A percentile compares a stretch with the other conserved stretches of the same genome.
These are phyloP conservation scores for Clavispora carvajalis DNA, from an alignment of 805 yeast genomes.

Conservation along the genomic window DNA sequence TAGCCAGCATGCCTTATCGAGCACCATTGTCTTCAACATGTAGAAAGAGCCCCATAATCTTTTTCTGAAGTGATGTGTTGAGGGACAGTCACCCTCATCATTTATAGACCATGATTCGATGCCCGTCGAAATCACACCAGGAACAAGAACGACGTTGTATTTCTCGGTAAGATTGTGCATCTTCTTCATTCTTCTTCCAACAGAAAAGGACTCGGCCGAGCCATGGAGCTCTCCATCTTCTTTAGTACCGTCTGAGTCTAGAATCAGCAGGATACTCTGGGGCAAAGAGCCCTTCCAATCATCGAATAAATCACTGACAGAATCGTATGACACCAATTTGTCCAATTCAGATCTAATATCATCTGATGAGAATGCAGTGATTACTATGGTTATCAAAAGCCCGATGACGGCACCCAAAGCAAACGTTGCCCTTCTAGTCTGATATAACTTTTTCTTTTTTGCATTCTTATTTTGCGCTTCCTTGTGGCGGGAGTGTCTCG, in stretches of 20 bases:
- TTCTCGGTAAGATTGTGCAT: conserved; percentile 51
- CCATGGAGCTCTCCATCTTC: conserved; percentile 36
- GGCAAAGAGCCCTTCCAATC: conserved; percentile 73
- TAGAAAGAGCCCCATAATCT: conserved; percentile 96
- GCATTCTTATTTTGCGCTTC: conserved; percentile 2
- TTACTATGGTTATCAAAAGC: conserved; percentile 54
- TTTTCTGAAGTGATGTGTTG: conserved; percentile 79
- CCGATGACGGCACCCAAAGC: conserved; percentile 73
- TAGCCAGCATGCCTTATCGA: conserved; percentile 92
- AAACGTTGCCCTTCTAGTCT: conserved; percentile 56
- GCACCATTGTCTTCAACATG: conserved; percentile 87
- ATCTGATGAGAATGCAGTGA: conserved; percentile 39
- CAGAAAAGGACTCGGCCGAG: conserved; percentile 79
- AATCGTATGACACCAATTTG: conserved; percentile 46
- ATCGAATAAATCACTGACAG: conserved; percentile 52
- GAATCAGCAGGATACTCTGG: conserved; percentile 49
- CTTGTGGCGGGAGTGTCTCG: conserved; percentile 3
- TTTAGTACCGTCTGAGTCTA: conserved; percentile 49
- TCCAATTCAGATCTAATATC: conserved; percentile 43
- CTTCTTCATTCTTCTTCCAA: conserved; percentile 59
- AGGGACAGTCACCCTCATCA: conserved; percentile 69
- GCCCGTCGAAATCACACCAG: conserved; percentile 95
- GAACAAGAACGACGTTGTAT: conserved; percentile 85
- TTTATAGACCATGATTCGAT: conserved; percentile 87
- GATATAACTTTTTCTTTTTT: conserved; percentile 24